Base-by-base conservation (phyloP, 345 rosid genomes). In the Kernera saxatilis region DNA sequence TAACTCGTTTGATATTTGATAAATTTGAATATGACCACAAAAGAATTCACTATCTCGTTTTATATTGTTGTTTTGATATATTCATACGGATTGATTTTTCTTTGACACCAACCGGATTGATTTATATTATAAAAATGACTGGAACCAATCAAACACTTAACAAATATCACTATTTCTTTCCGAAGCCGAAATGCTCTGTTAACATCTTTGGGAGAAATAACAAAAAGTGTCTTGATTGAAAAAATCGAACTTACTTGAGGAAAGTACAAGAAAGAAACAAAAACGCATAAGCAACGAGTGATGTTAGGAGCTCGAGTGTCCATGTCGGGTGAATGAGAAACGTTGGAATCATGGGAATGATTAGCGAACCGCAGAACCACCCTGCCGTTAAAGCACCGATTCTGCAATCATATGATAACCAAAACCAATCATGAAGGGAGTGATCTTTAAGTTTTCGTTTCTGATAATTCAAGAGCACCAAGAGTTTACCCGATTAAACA, bases 251-350 rank as follows among this genome's bases (percentile, higher is more conserved):
- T 89, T 80, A 94, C 80, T 91, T 91, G 72, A 91, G 88, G 67
- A 91, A 89, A 70, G 96, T 87, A 80, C 99, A 91, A 10, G 77
- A 93, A 30, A 91, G 82, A 79, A 91, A 94, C 86, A 94, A 77
- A 87, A 86, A 87, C 51, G 63, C 62, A 63, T 89, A 94, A 2
- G 84, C 90, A 36, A 91, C 96, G 61, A 94, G 73, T 26, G 99
- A 88, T 29, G 99, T 94, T 64, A 89, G 45, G 74, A 94, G 97
- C 79, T 94, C 99, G 0, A 94, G 98, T 7, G 93, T 87, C 99
- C 99, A 94, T n/a, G 92, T 85, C 7, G 93, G 98, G 65, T 80
- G 84, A 25, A 89, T 62, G 37, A 89, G 55, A 57, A 80, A 72
- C 6, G 88, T 80, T 7, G 98, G 99, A 63, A 94, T 81, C 91